Conservation (phyloP, 2,329 filamentous ascomycete species). For the Thelonectria rubi region DNA sequence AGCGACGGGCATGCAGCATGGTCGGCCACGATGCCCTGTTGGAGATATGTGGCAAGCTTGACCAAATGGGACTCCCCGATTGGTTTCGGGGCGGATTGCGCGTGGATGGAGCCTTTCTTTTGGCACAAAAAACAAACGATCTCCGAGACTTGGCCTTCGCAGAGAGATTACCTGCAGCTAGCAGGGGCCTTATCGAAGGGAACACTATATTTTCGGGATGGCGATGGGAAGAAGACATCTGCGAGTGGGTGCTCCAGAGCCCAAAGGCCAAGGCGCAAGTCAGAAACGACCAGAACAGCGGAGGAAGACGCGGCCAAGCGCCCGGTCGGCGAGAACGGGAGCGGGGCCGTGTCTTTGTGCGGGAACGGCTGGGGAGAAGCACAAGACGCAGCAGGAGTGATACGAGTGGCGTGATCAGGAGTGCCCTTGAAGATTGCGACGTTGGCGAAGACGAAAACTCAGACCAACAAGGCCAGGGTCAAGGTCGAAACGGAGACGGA, state of each 20-base stretch:
- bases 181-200: conserved; percentile 17
- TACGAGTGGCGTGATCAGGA: conserved; percentile 11
- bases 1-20: conserved; percentile 53
- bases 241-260: conserved; percentile 49
- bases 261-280: conserved; percentile 24
- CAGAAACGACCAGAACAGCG: conserved; percentile 15
- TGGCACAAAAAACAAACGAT: conserved; percentile 63
- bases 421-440: conserved; percentile 18
- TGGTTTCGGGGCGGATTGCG: conserved; percentile 51
- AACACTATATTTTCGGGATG: conserved; percentile 48
- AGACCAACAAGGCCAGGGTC: conserved; percentile 7
- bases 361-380: not conserved
- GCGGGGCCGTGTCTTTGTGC: conserved; percentile 6
- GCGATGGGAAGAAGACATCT: conserved; percentile 53
- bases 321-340: conserved; percentile 16
- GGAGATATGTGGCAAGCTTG: conserved; percentile 53
- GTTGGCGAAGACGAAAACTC: conserved; percentile 24
- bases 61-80: conserved; percentile 45
- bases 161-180: conserved; percentile 51
- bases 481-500: conserved; percentile 24
- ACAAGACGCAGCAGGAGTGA: not conserved
- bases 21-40: conserved; percentile 50
- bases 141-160: conserved; percentile 64
- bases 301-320: conserved; percentile 12
- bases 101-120: conserved; percentile 58